Base-by-base conservation (phyloP, 1,139 yeast genomes). In the Suhomyces kunorum region DNA sequence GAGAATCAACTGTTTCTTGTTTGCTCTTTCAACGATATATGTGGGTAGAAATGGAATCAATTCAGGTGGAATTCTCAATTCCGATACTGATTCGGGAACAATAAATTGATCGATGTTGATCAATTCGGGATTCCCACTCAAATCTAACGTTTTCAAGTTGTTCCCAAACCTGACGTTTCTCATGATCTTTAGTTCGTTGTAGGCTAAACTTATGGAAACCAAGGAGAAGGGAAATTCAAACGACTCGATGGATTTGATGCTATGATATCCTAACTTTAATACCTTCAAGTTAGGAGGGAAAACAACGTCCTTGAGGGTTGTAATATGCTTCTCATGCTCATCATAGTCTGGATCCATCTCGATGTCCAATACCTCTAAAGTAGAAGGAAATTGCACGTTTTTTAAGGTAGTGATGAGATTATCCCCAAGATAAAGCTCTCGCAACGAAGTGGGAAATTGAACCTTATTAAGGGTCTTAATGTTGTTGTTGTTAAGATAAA, bases 381-480 rank as follows among this genome's bases (percentile, higher is more conserved):
- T 50, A 1, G 58, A 42, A 0, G 78, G 78, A 43, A 72, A 71
- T 19, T 55, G 58, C 5, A 72, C 76, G 49, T 72, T 72, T 42
- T 71, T 72, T 36, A 72, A 55, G 0, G 78, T 71, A 6, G 78
- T 72, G 28, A 72, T 63, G 38, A 68, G 47, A 48, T 72, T 72
- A 44, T 70, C 71, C 2, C 78, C 77, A 36, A 72, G 52, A 43
- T 68, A 68, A 19, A 72, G 54, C 46, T 69, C 67, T 34, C 56
- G 60, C 34, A 72, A 56, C 11, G 58, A 52, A 5, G 59, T 32
- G 7, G 78, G 77, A 40, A 72, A 68, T 42, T 60, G 61, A 3
- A 71, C 77, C 45, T 72, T 72, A 48, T 70, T 72, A 28, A 72
- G 56, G 0, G 77, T 71, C 47, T 72, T 72, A 49, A 72, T 70